Percentiles rank a stretch among this genome's conserved stretches.
Evolutionary conservation across 768 basidiomycete genomes (phyloP).

Genomic region (Pilatotrama ljubarskyi): DNA sequence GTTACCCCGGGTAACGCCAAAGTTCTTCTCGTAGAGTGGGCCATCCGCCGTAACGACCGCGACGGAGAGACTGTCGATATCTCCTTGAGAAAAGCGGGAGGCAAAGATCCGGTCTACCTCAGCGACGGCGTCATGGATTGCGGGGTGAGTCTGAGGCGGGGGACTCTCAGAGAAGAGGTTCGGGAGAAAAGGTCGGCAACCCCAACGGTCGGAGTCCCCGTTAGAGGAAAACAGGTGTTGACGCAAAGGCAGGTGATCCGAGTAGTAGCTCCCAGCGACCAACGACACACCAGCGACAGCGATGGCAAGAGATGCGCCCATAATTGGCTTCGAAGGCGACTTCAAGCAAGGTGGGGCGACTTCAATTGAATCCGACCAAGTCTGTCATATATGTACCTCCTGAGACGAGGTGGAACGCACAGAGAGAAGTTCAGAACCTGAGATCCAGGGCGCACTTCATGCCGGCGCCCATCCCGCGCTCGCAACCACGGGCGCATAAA

Average conservation of each 20-base stretch:
- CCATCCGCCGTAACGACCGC: conserved; percentile 50
- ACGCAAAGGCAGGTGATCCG: not conserved
- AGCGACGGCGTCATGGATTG: conserved; percentile 10
- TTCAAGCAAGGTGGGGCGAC: too few relatives aligned
- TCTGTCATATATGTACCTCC: too few relatives aligned
- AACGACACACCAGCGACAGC: not conserved
- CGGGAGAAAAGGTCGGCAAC: conserved; percentile 31
- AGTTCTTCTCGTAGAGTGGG: conserved; percentile 45
- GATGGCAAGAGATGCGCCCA: not conserved
- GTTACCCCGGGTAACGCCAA: conserved; percentile 32
- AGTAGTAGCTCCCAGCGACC: not conserved
- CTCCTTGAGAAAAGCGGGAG: conserved; percentile 24
- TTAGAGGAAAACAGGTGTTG: not conserved
- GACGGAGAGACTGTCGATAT: conserved; percentile 52
- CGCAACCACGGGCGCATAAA: too few relatives aligned
- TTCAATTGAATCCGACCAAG: too few relatives aligned
- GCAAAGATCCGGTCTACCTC: conserved; percentile 20
- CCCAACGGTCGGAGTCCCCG: conserved; percentile 16
- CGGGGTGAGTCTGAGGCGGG: conserved; percentile 17
- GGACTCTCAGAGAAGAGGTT: conserved; percentile 28
- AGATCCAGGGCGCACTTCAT: too few relatives aligned
- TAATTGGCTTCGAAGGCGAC: too few relatives aligned
- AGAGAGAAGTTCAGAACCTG: too few relatives aligned
- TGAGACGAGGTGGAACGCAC: too few relatives aligned
- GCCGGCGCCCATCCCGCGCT: too few relatives aligned